A percentile compares a stretch with the other conserved stretches of the same genome.
These are phyloP conservation scores for Trichoderma brevicompactum DNA, from an alignment of 2,329 filamentous ascomycete genomes.

Conservation along the genomic window DNA sequence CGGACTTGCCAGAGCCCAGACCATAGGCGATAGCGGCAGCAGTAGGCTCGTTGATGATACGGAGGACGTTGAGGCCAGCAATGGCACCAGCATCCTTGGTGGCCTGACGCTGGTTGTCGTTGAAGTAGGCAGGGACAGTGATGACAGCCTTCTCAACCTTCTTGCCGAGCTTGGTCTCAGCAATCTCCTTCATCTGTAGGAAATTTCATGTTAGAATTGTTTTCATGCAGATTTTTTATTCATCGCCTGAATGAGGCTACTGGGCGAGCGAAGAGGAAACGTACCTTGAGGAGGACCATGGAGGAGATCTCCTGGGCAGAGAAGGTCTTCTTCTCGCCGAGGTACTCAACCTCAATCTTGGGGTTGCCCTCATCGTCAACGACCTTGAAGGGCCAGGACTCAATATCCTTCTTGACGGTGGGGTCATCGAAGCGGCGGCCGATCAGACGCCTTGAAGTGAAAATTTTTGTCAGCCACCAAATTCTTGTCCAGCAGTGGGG, in stretches of 20 bases:
- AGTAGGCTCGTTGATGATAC: slow-evolving; percentile 99
- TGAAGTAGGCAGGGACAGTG: slow-evolving; percentile 99
- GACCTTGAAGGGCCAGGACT: slow-evolving; percentile 99
- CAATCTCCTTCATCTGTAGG: slow-evolving; percentile 95
- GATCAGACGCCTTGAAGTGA: slow-evolving; percentile 81
- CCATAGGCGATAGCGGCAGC: slow-evolving; percentile 98
- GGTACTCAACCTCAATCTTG: slow-evolving; percentile 92
- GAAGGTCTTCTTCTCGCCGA: slow-evolving; percentile 93
- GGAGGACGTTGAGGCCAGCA: slow-evolving; percentile 94
- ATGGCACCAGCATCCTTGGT: slow-evolving; percentile 99
- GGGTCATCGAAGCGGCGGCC: slow-evolving; percentile 94
- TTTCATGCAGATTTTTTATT: background rate
- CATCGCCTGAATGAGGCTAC: background rate
- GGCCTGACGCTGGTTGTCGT: slow-evolving; percentile 99
- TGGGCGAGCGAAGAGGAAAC: slow-evolving; percentile 10
- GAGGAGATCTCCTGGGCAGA: slow-evolving; percentile 98
- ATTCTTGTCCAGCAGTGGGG: background rate
- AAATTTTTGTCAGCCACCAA: slow-evolving; percentile 30
- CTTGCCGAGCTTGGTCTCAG: slow-evolving; percentile 97
- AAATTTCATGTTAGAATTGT: background rate
- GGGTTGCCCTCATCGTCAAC: slow-evolving; percentile 86
- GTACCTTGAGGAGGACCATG: slow-evolving; percentile 97
- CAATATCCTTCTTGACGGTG: slow-evolving; percentile 97
- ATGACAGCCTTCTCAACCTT: slow-evolving; percentile 99
- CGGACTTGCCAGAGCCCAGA: slow-evolving; percentile 90